phyloP scores from a whole-genome alignment of 768 basidiomycete species.

The Glaciozyma antarctica region DNA sequence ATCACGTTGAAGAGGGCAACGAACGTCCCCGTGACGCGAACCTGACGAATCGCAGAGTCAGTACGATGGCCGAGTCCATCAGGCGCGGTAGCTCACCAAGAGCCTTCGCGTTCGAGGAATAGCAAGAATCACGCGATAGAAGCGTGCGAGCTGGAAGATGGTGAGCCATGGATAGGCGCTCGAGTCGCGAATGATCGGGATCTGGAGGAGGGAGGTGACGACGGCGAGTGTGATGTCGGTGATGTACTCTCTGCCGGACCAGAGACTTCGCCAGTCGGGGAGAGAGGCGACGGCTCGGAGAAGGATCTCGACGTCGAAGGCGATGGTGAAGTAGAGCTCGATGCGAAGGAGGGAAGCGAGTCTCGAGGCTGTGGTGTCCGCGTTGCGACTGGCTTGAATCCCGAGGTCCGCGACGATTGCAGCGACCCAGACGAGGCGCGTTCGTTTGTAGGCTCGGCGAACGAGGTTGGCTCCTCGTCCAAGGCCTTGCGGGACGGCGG shows the following conservation, averaged over 20 bases:
- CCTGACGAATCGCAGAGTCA: constrained; percentile 43
- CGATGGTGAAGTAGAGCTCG: constrained; percentile 67
- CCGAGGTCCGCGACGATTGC: constrained; percentile 62
- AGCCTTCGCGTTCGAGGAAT: constrained; percentile 83
- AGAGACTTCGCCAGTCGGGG: constrained; percentile 69
- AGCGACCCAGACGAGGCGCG: constrained; percentile 63
- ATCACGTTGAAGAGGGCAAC: constrained; percentile 85
- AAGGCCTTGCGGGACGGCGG: constrained; percentile 1
- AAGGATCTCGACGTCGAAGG: constrained; percentile 80
- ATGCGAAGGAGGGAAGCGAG: constrained; percentile 44
- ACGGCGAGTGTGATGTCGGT: constrained; percentile 69
- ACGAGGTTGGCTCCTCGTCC: constrained; percentile 7
- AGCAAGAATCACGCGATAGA: constrained; percentile 83
- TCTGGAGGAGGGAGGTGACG: constrained; percentile 67
- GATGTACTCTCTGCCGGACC: constrained; percentile 52
- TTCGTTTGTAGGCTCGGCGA: constrained; percentile 10
- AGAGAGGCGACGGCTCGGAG: constrained; percentile 60
- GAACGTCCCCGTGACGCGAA: constrained; percentile 84
- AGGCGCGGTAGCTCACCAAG: constrained; percentile 48
- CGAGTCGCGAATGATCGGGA: constrained; percentile 62
- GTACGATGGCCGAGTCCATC: background rate
- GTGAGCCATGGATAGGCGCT: constrained; percentile 78
- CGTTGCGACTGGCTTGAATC: constrained; percentile 58
- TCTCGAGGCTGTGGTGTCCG: constrained; percentile 40
- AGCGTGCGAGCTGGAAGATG: constrained; percentile 67